A percentile compares a stretch with the other conserved stretches of the same genome.
Conservation (phyloP, 371 early-diverging fungal species). For the Modicella reniformis region DNA sequence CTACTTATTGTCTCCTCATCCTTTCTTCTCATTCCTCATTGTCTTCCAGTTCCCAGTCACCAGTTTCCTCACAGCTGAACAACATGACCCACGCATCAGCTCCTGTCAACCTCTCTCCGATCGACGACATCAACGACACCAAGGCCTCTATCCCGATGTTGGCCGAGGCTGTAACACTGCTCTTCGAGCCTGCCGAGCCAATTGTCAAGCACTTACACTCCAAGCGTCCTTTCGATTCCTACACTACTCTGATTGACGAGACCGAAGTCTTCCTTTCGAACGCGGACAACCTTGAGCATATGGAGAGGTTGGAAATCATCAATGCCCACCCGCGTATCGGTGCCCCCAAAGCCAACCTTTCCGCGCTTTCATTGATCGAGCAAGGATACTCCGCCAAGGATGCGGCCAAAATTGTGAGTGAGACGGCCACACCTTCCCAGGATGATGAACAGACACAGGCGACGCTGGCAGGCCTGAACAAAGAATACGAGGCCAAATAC, state of each 20-base stretch:
- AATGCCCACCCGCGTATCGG: conserved; percentile 95
- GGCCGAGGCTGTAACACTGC: conserved; percentile 68
- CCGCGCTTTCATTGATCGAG: conserved; percentile 78
- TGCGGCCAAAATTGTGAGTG: conserved; percentile 30
- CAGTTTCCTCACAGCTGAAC: conserved; percentile 4
- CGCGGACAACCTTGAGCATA: conserved; percentile 57
- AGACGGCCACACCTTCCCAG: conserved; percentile 35
- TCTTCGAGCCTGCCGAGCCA: conserved; percentile 90
- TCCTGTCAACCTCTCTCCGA: conserved; percentile 67
- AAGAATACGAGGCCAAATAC: conserved; percentile 82
- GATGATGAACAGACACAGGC: conserved; percentile 61
- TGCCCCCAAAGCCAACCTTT: conserved; percentile 72
- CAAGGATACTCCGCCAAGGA: conserved; percentile 70
- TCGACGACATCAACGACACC: conserved; percentile 73
- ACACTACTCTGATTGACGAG: conserved; percentile 70
- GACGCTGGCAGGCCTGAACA: conserved; percentile 71
- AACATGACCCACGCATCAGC: conserved; percentile 40
- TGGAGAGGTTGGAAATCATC: conserved; percentile 77
- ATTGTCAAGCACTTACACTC: conserved; percentile 76
- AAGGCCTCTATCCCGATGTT: conserved; percentile 60
- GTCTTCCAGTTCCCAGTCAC: too few relatives aligned
- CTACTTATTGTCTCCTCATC: not conserved
- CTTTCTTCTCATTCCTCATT: not conserved
- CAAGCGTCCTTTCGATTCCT: conserved; percentile 74
- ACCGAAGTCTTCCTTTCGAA: conserved; percentile 60